A percentile compares a stretch with the other conserved stretches of the same genome.
phyloP scores from a whole-genome alignment of 345 rosid species.

The Dipteronia sinensis region DNA sequence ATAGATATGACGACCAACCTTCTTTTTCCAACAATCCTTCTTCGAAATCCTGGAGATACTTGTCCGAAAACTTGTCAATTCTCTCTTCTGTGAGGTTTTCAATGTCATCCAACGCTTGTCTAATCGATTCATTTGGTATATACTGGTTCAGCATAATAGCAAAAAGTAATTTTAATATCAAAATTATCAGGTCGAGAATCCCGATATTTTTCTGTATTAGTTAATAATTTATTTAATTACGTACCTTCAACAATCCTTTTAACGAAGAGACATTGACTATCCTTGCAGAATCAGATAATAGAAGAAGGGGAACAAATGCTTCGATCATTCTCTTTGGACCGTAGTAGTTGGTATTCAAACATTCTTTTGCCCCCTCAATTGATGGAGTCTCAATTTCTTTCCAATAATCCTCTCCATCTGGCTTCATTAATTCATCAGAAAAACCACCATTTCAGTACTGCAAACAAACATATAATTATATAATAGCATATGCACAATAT shows the following conservation, averaged over 20 bases:
- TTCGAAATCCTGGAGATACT: conserved; percentile 31
- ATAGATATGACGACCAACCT: conserved; percentile 32
- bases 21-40: conserved; percentile 33
- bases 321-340: conserved; percentile 28
- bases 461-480: background rate
- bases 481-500: too few species aligned
- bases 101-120: conserved; percentile 31
- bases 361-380: conserved; percentile 23
- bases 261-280: conserved; percentile 49
- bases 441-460: too few species aligned
- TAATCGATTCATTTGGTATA: conserved; percentile 33
- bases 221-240: background rate
- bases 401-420: conserved; percentile 13
- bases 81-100: conserved; percentile 46
- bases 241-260: conserved; percentile 40
- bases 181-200: background rate
- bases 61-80: conserved; percentile 34
- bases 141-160: background rate
- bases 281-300: conserved; percentile 21
- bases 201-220: conserved; percentile 18
- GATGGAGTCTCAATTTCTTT: background rate
- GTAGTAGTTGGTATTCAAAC: conserved; percentile 27
- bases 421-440: background rate
- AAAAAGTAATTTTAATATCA: too few species aligned
- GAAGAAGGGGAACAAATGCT: conserved; percentile 34